Base-by-base conservation (phyloP, 257 asterid genomes). In the Salvia rosmarinus region DNA sequence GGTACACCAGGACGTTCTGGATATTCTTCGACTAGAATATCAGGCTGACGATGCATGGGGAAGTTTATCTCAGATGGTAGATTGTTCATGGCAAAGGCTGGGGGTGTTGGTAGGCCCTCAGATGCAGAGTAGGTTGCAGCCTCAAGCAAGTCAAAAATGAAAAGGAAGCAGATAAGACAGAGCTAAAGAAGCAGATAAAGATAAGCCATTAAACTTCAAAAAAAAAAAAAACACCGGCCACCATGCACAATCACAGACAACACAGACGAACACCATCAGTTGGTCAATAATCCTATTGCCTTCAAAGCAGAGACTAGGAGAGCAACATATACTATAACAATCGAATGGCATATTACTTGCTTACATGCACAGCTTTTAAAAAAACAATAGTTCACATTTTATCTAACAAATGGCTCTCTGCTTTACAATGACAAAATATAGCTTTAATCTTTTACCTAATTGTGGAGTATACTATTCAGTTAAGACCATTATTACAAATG, bases 1-100 rank as follows among this genome's bases (percentile, higher is more conserved):
- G 87, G 98, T 79, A 89, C 96, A 50, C 96, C 96, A 2, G 95
- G 97, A 21, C 98, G 92, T 67, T 91, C 91, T 21, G 98, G 98
- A 77, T 84, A 88, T 69, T 85, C 96, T 49, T 90, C 95, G 28
- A 80, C 63, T 14, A 78, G 76, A 70, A 50, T 58, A 68, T 74
- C 86, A 57, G 62, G 89, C 51, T 66, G 90, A 62, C 71, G 86
- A 43, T 28, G 90, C 71, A 85, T 34, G 11, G 78, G 80, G 68
- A 81, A 88, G 79, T 78, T 85, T 46, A 82, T 63, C 72, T 86
- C 90, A 54, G 79, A 25, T 1, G 77, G 85, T 4, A 75, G 77
- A 75, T 83, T 84, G 71, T 78, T 84, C 79, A 91, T 74, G 55
- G 93, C 80, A 76, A 91, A 89, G 70, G 98, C 96, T 49, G 98